These are phyloP conservation scores for Penicillium coffeae DNA, from an alignment of 495 filamentous ascomycete species.

Conservation along the genomic window DNA sequence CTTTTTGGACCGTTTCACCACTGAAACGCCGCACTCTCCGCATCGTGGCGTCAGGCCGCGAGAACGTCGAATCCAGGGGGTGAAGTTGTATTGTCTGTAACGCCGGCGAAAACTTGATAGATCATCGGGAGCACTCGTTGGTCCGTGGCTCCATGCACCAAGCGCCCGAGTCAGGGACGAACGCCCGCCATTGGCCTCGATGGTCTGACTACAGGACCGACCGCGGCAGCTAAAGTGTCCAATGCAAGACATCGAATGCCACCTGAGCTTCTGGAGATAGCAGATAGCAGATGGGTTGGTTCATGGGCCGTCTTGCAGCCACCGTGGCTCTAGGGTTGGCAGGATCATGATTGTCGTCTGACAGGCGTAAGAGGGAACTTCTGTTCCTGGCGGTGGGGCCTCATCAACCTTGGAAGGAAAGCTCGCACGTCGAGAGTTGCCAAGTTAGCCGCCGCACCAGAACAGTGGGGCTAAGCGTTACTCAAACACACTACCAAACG, in stretches of 20 bases:
- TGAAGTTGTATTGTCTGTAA: slow-evolving; percentile 6
- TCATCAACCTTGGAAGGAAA: neutral
- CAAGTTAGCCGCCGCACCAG: slow-evolving; percentile 22
- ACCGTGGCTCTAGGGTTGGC: too few species aligned
- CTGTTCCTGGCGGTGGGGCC: neutral
- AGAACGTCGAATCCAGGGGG: neutral
- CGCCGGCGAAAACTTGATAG: slow-evolving; percentile 24
- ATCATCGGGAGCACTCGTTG: slow-evolving; percentile 35
- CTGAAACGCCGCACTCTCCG: slow-evolving; percentile 10
- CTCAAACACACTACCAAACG: slow-evolving; percentile 31
- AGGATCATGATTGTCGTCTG: too few species aligned
- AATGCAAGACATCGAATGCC: neutral
- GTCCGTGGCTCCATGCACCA: slow-evolving; percentile 22
- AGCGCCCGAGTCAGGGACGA: slow-evolving; percentile 8
- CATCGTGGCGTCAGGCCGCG: slow-evolving; percentile 12
- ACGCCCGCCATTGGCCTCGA: slow-evolving; percentile 8
- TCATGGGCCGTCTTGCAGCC: too few species aligned
- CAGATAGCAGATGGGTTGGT: too few species aligned
- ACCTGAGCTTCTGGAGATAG: neutral
- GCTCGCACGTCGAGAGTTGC: slow-evolving; percentile 5
- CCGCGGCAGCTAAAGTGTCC: slow-evolving; percentile 20
- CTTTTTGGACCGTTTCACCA: slow-evolving; percentile 20
- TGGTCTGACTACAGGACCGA: slow-evolving; percentile 5
- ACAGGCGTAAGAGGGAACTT: too few species aligned
- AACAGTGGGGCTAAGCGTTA: slow-evolving; percentile 17